Base-by-base conservation (phyloP, 2,329 filamentous ascomycete species). In the Pleurostoma richardsiae region DNA sequence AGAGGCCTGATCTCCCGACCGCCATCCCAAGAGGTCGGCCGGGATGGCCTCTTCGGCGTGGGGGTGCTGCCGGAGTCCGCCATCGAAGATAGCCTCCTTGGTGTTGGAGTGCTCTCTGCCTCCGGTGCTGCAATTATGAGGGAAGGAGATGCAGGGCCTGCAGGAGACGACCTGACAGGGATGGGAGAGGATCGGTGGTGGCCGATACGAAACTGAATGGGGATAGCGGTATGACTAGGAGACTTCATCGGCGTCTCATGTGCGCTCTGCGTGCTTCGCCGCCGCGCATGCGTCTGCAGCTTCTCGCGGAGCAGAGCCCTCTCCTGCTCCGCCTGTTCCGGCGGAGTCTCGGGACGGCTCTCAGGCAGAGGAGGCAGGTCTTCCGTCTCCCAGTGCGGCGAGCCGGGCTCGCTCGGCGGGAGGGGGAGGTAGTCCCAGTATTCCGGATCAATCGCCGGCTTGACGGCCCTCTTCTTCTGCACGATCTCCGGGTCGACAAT, bases 1-100 rank as follows among this genome's bases (percentile, higher is more conserved):
- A 96, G 70, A 0, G 91, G 91, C 54, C 87, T 84, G 57, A 91
- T 85, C 59, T 94, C 89, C 46, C 79, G 79, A 19, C 75, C 76
- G 52, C 68, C 79, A 40, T 83, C 80, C 80, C 80, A 84, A 0
- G 79, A 83, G 10, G 70, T 80, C 10, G 79, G 79, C 4, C 81
- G 72, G 27, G 71, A 58, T 39, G 66, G 60, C 43, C 66, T 63
- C 54, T 68, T 73, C 10, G 56, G 55, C 19, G 19, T 19, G 10
- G 63, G 53, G 30, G 60, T 61, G 46, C 53, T 58, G 19, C 19
- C 19, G 19, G 19, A 2, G 19, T 19, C 19, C 19, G 70, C 80
- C 10, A 79, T 79, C 4, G 81, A 72, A 27, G 71, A 58, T 39
- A 66, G 60, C 43, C 66, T 63, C 54, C 68, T 73, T 10, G 56